A percentile compares a stretch with the other conserved stretches of the same genome.
Evolutionary conservation across 108 stramenopile genomes (phyloP).

Genomic region (Pseudonitzschia multiseries): DNA sequence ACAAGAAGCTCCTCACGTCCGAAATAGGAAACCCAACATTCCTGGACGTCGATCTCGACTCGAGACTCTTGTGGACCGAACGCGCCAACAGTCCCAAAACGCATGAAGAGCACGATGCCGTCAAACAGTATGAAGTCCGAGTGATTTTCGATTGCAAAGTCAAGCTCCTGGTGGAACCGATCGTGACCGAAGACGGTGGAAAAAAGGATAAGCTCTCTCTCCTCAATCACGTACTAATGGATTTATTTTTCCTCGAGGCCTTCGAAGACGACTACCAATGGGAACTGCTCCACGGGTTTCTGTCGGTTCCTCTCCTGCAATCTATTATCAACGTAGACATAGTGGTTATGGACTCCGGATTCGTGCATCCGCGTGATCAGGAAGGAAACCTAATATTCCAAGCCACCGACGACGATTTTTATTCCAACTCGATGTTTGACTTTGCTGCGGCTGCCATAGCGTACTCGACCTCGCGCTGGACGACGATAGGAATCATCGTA

Average conservation of each 20-base stretch:
- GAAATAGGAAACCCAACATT: not conserved
- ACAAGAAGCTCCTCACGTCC: conserved; percentile 15
- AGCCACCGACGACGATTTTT: not conserved
- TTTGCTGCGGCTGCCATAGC: not conserved
- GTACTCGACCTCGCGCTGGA: not conserved
- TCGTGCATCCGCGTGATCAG: conserved; percentile 4
- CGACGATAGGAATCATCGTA: not conserved
- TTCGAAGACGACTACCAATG: conserved; percentile 34
- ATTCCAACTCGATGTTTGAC: not conserved
- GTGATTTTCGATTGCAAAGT: conserved; percentile 4
- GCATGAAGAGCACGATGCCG: not conserved
- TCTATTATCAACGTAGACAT: conserved; percentile 22
- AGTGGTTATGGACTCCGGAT: conserved; percentile 23
- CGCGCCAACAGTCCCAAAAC: not conserved
- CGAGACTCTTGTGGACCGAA: conserved; percentile 21
- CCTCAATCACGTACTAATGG: conserved; percentile 20
- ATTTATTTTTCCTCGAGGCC: conserved; percentile 35
- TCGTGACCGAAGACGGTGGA: not conserved
- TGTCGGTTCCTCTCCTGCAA: conserved; percentile 8
- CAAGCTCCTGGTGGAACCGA: not conserved
- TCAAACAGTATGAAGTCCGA: conserved; percentile 22
- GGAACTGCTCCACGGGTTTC: conserved; percentile 18
- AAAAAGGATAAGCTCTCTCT: not conserved
- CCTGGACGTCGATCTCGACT: conserved; percentile 9
- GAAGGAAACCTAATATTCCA: not conserved